These are phyloP conservation scores for Huntiella moniliformis DNA, from an alignment of 2,329 filamentous ascomycete species.

Conservation along the genomic window DNA sequence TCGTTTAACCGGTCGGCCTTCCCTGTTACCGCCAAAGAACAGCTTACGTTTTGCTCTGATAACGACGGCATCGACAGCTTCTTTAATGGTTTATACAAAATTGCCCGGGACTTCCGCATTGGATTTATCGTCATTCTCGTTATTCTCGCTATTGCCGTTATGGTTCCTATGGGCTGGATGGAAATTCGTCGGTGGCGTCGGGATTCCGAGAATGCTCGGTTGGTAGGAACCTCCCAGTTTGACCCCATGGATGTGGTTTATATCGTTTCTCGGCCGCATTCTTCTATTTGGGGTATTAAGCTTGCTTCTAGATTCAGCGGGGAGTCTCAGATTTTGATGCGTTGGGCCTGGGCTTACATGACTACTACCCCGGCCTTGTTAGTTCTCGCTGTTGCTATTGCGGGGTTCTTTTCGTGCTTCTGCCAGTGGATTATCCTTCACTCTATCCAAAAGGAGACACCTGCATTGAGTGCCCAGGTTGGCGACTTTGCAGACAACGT, in stretches of 20 bases:
- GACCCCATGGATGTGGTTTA: constrained; percentile 82
- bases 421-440: constrained; percentile 67
- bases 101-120: constrained; percentile 50
- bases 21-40: constrained; percentile 65
- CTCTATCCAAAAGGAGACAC: constrained; percentile 55
- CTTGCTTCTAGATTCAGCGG: constrained; percentile 42
- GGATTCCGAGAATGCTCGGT: constrained; percentile 48
- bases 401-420: constrained; percentile 64
- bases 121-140: constrained; percentile 60
- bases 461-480: constrained; percentile 54
- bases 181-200: constrained; percentile 61
- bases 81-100: constrained; percentile 51
- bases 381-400: constrained; percentile 62
- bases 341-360: constrained; percentile 77
- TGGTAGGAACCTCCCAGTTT: constrained; percentile 46
- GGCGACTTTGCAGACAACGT: constrained; percentile 65
- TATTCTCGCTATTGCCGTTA: constrained; percentile 51
- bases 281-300: constrained; percentile 53
- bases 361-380: constrained; percentile 75
- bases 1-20: constrained; percentile 61
- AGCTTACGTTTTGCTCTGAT: constrained; percentile 72
- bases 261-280: constrained; percentile 64
- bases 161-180: constrained; percentile 60
- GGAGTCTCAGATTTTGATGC: constrained; percentile 49
- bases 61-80: constrained; percentile 68